phyloP scores from a whole-genome alignment of 305 asterid genomes.

The Fraxinus greggii region DNA sequence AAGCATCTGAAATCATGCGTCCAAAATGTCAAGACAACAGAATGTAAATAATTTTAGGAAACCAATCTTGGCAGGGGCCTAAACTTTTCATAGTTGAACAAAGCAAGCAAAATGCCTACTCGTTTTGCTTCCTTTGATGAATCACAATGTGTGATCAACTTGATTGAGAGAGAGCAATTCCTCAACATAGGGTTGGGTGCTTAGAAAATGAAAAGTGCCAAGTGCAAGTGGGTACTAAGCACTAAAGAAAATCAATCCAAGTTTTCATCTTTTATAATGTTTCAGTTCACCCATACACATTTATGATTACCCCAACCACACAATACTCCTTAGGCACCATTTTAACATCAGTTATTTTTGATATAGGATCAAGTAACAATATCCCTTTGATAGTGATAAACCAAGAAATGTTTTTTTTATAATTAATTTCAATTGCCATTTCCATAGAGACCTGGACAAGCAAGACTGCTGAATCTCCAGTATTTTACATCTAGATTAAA shows the following conservation, averaged over 20 bases:
- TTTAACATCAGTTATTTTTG: not conserved
- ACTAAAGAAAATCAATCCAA: not conserved
- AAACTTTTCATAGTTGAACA: not conserved
- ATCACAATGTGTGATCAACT: not conserved
- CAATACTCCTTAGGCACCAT: not conserved
- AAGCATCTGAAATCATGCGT: conserved; percentile 56
- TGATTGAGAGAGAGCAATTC: not conserved
- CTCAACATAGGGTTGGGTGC: not conserved
- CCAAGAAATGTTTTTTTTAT: not conserved
- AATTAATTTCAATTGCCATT: not conserved
- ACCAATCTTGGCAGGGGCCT: not conserved
- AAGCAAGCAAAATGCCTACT: not conserved
- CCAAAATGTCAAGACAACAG: not conserved
- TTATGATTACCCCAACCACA: not conserved
- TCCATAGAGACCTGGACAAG: not conserved
- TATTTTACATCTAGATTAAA: not conserved
- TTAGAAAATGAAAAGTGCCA: not conserved
- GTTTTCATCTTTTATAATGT: not conserved
- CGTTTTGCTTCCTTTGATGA: not conserved
- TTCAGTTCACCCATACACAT: not conserved
- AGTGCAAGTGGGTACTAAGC: not conserved
- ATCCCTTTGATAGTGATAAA: not conserved
- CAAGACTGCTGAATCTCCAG: not conserved
- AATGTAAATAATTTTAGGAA: not conserved
- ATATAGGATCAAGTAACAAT: not conserved